A percentile compares a stretch with the other conserved stretches of the same genome.
These are phyloP conservation scores for Coemansia sp. DNA, from an alignment of 192 early-diverging fungal genomes.

Conservation along the genomic window DNA sequence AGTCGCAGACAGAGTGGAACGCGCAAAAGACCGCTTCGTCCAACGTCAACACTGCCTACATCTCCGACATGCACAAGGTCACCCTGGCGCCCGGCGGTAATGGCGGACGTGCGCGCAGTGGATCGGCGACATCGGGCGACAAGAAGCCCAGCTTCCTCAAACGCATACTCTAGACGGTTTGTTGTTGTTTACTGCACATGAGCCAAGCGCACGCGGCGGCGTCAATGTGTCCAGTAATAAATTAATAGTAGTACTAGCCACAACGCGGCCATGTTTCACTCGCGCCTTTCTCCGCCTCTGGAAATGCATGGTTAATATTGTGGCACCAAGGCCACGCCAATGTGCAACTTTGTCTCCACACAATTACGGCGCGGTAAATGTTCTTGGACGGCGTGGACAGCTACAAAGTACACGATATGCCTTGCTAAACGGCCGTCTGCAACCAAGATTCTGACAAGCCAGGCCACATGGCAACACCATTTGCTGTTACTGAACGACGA, in stretches of 20 bases:
- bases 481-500: neutral
- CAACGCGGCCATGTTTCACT: no score
- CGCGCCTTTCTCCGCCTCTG: neutral
- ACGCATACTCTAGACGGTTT: slow-evolving; percentile 7
- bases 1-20: slow-evolving; percentile 49
- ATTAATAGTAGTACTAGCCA: neutral
- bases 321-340: neutral
- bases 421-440: neutral
- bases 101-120: slow-evolving; percentile 31
- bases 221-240: no score
- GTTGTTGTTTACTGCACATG: neutral
- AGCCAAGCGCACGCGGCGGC: neutral
- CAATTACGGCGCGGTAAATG: neutral
- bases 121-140: slow-evolving; percentile 15
- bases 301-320: neutral
- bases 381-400: neutral
- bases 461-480: neutral
- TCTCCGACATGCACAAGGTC: slow-evolving; percentile 49
- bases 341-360: neutral
- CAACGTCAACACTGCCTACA: slow-evolving; percentile 17
- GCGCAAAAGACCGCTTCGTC: slow-evolving; percentile 14
- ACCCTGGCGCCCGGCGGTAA: slow-evolving; percentile 9
- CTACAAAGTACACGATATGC: neutral
- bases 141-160: slow-evolving; percentile 30
- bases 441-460: neutral